phyloP scores from a whole-genome alignment of 2,329 filamentous ascomycete species.

The Ophiosphaerella narmari region DNA sequence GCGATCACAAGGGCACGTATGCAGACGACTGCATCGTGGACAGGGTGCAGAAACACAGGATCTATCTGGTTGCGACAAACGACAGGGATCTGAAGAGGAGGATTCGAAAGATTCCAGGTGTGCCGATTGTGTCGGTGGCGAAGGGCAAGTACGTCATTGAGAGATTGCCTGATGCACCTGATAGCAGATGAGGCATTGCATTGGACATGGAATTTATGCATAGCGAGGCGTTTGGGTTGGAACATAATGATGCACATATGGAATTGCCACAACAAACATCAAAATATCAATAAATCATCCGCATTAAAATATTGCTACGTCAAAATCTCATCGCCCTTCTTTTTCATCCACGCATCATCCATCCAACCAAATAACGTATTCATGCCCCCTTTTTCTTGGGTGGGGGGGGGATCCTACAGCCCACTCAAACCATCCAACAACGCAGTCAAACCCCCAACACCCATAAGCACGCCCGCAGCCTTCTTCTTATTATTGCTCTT shows the following conservation, averaged over 20 bases:
- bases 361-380: not conserved
- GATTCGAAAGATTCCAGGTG: constrained; percentile 79
- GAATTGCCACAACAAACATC: not conserved
- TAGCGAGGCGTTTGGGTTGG: constrained; percentile 10
- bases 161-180: constrained; percentile 81
- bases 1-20: constrained; percentile 87
- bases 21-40: constrained; percentile 69
- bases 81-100: constrained; percentile 73
- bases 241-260: not conserved
- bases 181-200: constrained; percentile 48
- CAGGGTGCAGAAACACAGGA: constrained; percentile 51
- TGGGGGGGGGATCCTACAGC: constrained; percentile 10
- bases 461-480: constrained; percentile 41
- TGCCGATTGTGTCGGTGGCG: constrained; percentile 78
- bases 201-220: constrained; percentile 1
- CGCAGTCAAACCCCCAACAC: constrained; percentile 44
- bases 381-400: not conserved
- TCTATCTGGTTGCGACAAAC: constrained; percentile 52
- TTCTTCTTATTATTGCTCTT: constrained; percentile 30
- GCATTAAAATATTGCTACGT: not conserved
- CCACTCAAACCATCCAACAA: constrained; percentile 42
- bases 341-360: not conserved
- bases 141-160: constrained; percentile 95
- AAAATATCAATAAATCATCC: too few relatives aligned
- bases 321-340: not conserved